These are phyloP conservation scores for Fagopyrum tataricum DNA, from an alignment of 148 eudicot species.

Conservation along the genomic window DNA sequence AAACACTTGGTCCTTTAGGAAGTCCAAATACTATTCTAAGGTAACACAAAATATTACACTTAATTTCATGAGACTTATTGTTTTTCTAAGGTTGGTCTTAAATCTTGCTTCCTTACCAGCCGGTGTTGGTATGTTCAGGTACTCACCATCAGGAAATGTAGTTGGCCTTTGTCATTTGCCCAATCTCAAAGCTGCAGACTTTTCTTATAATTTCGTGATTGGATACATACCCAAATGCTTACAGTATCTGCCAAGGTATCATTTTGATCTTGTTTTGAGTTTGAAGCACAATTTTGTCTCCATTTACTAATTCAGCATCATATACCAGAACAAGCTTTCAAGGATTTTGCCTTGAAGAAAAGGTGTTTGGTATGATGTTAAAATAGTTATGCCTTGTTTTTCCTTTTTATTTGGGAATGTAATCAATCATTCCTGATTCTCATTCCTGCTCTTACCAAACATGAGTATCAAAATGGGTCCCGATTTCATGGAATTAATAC, in stretches of 20 bases:
- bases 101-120: background rate
- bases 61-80: background rate
- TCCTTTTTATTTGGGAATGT: too few relatives aligned
- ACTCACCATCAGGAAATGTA: slow-evolving; percentile 32
- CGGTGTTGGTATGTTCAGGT: slow-evolving; percentile 38
- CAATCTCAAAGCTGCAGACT: slow-evolving; percentile 67
- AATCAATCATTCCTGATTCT: too few relatives aligned
- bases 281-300: background rate
- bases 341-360: slow-evolving; percentile 76
- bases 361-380: too few relatives aligned
- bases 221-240: slow-evolving; percentile 83
- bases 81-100: background rate
- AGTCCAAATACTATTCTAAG: background rate
- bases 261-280: slow-evolving; percentile 2
- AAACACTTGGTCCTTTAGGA: background rate
- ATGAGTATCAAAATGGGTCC: too few relatives aligned
- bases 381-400: too few relatives aligned
- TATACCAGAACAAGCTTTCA: slow-evolving; percentile 63
- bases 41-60: background rate
- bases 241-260: slow-evolving; percentile 72
- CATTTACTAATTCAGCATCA: background rate
- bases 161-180: slow-evolving; percentile 68
- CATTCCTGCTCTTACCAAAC: too few relatives aligned
- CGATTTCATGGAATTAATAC: too few relatives aligned
- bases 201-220: slow-evolving; percentile 64